Base-by-base conservation (phyloP, 2,329 filamentous ascomycete species). In the Penicillium sp. region DNA sequence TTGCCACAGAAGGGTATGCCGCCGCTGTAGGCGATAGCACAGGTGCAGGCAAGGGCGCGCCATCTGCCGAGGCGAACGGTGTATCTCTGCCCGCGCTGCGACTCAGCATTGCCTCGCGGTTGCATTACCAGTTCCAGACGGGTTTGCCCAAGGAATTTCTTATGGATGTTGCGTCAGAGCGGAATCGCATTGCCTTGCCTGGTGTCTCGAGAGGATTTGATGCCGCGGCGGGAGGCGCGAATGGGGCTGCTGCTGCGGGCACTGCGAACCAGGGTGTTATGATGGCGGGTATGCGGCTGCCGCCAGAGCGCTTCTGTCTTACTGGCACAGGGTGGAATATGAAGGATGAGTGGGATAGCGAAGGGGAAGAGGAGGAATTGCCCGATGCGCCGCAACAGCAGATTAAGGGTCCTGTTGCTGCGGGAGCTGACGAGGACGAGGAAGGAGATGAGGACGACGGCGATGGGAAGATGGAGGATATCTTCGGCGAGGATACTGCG, bases 81-180 rank as follows among this genome's bases (percentile, higher is more conserved):
- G 80, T 90, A n/a, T 83, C 80, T 24, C 74, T 89, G 13, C 80
- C 83, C 33, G 84, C 85, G 58, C 72, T 90, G 53, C 79, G 87
- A 28, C 82, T 89, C 62, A 86, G 86, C 3, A 88, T 90, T 57
- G 84, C 84, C 2, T 85, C 83, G 49, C 79, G 87, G 17, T 78
- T 87, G 55, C 83, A 86, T 58, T 84, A 87, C 68, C 85, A 88
- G 70, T 89, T 89, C 70, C 82, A 84, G 65, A 79, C 83, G 0
- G 80, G 81, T 0, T 69, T 89, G 65, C 85, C 86, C 0, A 89
- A 89, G 70, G 87, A 89, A 68, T 88, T 86, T 61, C 77, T 88
- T 70, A 79, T 83, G 67, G 85, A 88, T 72, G 75, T 88, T 30
- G 87, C 85, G 15, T 77, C 78, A 28, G 84, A 86, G 71, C 76